Evolutionary conservation across 1,139 yeast species (phyloP), one percentile per base, ranked within the genome.

Genomic region (Debaryomyces coudertii): DNA sequence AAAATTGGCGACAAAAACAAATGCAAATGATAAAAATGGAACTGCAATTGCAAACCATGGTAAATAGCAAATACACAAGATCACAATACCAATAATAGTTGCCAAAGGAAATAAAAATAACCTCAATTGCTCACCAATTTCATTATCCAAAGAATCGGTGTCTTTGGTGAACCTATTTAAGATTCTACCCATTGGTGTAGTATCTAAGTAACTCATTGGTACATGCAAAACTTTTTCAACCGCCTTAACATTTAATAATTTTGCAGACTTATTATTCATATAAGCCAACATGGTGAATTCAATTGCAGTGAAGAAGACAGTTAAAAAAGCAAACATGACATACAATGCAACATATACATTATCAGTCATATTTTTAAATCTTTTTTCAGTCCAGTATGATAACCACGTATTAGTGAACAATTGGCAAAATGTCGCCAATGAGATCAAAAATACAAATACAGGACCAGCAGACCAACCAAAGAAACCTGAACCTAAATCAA

Each of bases 261-360:
- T 64, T 20, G 78, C 73, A 1, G 78, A 63, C 42, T 45, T 65
- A 45, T 80, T 77, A 54, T 79, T 76, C 64, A 83, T 68, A 53
- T 73, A 80, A 37, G 84, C 81, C 55, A 84, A 65, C 54, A 80
- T 62, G 33, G 80, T 71, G 53, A 83, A 82, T 58, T 80, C 82
- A 47, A 73, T 53, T 24, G 73, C 72, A 39, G 82, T 71, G 53
- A 79, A 73, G 2, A 81, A 40, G 28, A 81, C 77, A 27, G 82
- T 73, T 46, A 68, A 58, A 36, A 70, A 52, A 2, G 74, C 66
- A 53, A 71, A 64, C 49, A 59, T 49, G 22, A 69, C 70, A 51
- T 71, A 71, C 15, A 68, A 47, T 0, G 63, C 67, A 50, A 71
- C 65, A 53, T 70, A 71, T 43, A 65, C 63, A 23, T 58, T 46